Conservation (phyloP, 805 yeast genomes). For the Yarrowia hollandica region DNA sequence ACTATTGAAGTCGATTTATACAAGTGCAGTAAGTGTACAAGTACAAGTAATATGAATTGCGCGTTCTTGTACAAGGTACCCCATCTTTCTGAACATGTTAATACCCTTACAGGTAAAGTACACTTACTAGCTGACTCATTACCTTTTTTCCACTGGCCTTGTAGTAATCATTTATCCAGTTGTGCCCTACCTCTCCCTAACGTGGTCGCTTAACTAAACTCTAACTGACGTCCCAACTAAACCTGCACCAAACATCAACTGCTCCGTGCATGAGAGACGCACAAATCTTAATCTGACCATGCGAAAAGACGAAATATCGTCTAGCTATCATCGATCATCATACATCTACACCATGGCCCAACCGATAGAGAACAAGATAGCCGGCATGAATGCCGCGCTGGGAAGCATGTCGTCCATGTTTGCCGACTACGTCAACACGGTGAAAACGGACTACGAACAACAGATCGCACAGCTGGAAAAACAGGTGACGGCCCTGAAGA, state of each 20-base stretch:
- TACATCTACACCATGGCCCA: slow-evolving; percentile 1
- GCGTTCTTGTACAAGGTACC: no score
- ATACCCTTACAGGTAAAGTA: no score
- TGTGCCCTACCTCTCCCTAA: no score
- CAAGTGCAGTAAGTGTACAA: no score
- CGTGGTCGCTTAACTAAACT: no score
- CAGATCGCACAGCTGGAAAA: slow-evolving; percentile 23
- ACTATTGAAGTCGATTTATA: no score
- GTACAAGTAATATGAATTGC: no score
- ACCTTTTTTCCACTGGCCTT: no score
- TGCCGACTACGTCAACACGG: slow-evolving; percentile 28
- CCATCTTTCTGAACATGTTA: no score
- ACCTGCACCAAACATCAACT: background rate
- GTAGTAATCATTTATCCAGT: no score
- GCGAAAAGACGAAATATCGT: background rate
- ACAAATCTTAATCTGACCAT: no score
- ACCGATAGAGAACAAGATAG: slow-evolving; percentile 25
- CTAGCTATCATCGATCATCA: background rate
- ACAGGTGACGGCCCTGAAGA: slow-evolving; percentile 16
- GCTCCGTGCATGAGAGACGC: background rate
- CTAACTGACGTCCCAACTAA: background rate
- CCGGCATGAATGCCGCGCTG: slow-evolving; percentile 10
- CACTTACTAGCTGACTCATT: no score
- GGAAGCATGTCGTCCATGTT: slow-evolving; percentile 27
- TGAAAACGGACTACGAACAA: slow-evolving; percentile 27